phyloP scores from a whole-genome alignment of 2,329 filamentous ascomycete species.

The Alternaria burnsii region DNA sequence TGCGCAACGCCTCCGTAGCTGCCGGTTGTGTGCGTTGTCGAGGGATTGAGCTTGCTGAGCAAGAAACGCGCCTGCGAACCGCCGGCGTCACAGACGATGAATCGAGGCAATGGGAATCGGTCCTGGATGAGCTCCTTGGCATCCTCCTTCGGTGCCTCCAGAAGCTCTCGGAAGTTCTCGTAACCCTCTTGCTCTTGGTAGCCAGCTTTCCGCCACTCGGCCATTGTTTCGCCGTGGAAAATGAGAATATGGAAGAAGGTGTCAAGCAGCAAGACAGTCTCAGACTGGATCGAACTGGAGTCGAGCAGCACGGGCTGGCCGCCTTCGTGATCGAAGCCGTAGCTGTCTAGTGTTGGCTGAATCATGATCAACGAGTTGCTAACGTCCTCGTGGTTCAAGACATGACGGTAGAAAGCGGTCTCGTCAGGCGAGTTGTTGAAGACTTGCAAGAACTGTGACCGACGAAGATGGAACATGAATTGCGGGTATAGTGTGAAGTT shows the following conservation, averaged over 20 bases:
- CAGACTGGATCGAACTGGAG: slow-evolving; percentile 93
- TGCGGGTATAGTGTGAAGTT: slow-evolving; percentile 99
- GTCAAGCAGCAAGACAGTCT: slow-evolving; percentile 91
- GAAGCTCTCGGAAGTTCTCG: slow-evolving; percentile 87
- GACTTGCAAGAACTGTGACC: slow-evolving; percentile 97
- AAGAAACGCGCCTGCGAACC: slow-evolving; percentile 97
- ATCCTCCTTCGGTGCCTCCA: slow-evolving; percentile 96
- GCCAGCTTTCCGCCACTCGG: slow-evolving; percentile 96
- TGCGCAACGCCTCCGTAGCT: slow-evolving; percentile 90
- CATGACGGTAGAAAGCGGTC: slow-evolving; percentile 98
- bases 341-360: slow-evolving; percentile 95
- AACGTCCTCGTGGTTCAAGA: slow-evolving; percentile 96
- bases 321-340: slow-evolving; percentile 95
- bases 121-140: slow-evolving; percentile 97
- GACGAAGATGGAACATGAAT: slow-evolving; percentile 98
- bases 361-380: slow-evolving; percentile 99
- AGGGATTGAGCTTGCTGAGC: slow-evolving; percentile 95
- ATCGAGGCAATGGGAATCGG: slow-evolving; percentile 95
- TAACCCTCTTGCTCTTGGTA: slow-evolving; percentile 99
- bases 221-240: slow-evolving; percentile 97
- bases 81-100: slow-evolving; percentile 98
- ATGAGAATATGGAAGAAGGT: slow-evolving; percentile 99
- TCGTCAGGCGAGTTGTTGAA: slow-evolving; percentile 99
- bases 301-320: slow-evolving; percentile 93
- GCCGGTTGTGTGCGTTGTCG: slow-evolving; percentile 92